These are phyloP conservation scores for Ajuga reptans DNA, from an alignment of 305 asterid genomes.

Conservation along the genomic window DNA sequence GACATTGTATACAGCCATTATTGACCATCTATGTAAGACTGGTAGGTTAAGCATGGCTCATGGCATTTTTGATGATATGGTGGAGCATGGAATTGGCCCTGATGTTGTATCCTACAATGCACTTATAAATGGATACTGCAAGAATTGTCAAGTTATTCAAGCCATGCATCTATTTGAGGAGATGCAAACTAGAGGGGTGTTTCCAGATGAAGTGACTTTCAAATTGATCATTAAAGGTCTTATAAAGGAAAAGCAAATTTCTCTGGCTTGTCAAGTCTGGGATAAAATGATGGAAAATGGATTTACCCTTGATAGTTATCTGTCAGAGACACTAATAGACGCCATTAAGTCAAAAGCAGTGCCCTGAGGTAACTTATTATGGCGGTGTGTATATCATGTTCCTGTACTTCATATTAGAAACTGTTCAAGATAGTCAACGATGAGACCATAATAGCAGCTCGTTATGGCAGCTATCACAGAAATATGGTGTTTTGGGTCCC, in stretches of 20 bases:
- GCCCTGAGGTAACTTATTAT: constrained; percentile 21
- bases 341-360: constrained; percentile 43
- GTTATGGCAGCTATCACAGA: background rate
- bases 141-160: constrained; percentile 51
- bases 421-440: background rate
- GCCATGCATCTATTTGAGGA: constrained; percentile 62
- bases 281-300: constrained; percentile 94
- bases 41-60: constrained; percentile 53
- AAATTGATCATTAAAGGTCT: constrained; percentile 68
- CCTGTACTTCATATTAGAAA: background rate
- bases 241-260: constrained; percentile 53
- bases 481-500: background rate
- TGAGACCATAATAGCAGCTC: constrained; percentile 4
- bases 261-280: constrained; percentile 75
- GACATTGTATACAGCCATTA: constrained; percentile 55
- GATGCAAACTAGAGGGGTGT: constrained; percentile 53
- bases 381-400: constrained; percentile 22
- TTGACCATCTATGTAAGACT: constrained; percentile 59
- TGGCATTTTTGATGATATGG: constrained; percentile 55
- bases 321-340: constrained; percentile 54
- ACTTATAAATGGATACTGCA: constrained; percentile 65
- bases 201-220: constrained; percentile 74
- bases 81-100: constrained; percentile 54
- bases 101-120: constrained; percentile 75
- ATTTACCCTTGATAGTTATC: constrained; percentile 70